Evolutionary conservation across 2,329 filamentous ascomycete genomes (phyloP), one percentile per base, ranked within the genome.

Genomic region (Trichoderma endophyticum): DNA sequence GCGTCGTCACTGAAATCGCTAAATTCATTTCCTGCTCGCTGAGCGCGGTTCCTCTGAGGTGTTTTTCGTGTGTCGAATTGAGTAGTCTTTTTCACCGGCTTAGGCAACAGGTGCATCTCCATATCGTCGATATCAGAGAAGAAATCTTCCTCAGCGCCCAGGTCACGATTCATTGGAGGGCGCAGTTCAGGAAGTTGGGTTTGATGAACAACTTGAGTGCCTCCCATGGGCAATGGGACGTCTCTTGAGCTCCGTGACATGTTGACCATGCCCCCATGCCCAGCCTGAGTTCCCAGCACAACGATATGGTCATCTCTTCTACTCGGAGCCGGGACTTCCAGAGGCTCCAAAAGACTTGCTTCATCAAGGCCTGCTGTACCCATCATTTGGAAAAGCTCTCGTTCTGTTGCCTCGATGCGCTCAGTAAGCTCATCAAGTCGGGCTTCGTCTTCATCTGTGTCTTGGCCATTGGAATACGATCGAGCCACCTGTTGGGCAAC

Each of bases 391-490:
- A 84, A 79, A 24, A 89, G 78, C 1, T 75, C 75, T 26, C 80
- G 77, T 73, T 87, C 86, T 73, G 82, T 82, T 48, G 79, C 76
- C 71, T 84, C 82, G 15, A 89, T 79, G 67, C 83, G 77, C 63
- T 82, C 81, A 12, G 83, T 83, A 48, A 89, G 76, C 43, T 84
- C 81, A 72, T 88, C 86, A 9, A 89, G 79, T 54, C 81, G 82
- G 39, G 78, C 76, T 75, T 89, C 87, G 26, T 87, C 85, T 11
- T 85, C 84, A 3, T 86, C 83, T 1, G 85, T 89, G 62, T 89
- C 84, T 15, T 85, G 77, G 28, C 84, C 84, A 11, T 86, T 82
- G 15, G 82, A 83, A 73, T 88, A 90, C 0, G 85, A 85, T 71
- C 86, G 80, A 3, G 83, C 82, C 63, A 89, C 84, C 65, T 83